A percentile compares a stretch with the other conserved stretches of the same genome.
These are phyloP conservation scores for Naganishia friedmannii DNA, from an alignment of 768 basidiomycete genomes.

Conservation along the genomic window DNA sequence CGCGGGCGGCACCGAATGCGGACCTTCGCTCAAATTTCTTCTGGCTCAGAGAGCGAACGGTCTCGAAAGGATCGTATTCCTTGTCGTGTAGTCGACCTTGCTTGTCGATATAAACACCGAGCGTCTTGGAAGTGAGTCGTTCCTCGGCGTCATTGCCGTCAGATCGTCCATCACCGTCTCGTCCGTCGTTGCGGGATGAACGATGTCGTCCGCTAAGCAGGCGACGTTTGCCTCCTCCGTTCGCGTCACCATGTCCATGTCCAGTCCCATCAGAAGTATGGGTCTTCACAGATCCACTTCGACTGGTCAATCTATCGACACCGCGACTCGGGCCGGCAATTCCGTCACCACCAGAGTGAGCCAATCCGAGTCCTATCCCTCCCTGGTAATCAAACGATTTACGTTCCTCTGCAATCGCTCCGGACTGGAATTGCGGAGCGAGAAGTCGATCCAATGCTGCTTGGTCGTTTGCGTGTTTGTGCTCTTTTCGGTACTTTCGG, in stretches of 20 bases:
- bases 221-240: background rate
- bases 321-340: conserved; percentile 19
- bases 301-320: conserved; percentile 3
- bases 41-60: conserved; percentile 43
- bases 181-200: background rate
- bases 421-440: conserved; percentile 26
- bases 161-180: conserved; percentile 5
- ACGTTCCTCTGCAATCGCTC: conserved; percentile 14
- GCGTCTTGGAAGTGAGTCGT: conserved; percentile 23
- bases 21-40: conserved; percentile 34
- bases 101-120: conserved; percentile 46
- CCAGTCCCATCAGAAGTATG: conserved; percentile 15
- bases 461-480: conserved; percentile 28
- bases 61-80: conserved; percentile 50
- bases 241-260: conserved; percentile 1
- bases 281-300: conserved; percentile 12
- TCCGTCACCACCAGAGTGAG: background rate
- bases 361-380: conserved; percentile 3
- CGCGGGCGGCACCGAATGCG: conserved; percentile 45
- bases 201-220: conserved; percentile 13
- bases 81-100: conserved; percentile 49
- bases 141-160: conserved; percentile 5
- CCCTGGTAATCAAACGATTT: conserved; percentile 22
- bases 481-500: conserved; percentile 27
- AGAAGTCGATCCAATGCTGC: conserved; percentile 30